These are phyloP conservation scores for Perilla frutescens DNA, from an alignment of 257 asterid species.

Conservation along the genomic window DNA sequence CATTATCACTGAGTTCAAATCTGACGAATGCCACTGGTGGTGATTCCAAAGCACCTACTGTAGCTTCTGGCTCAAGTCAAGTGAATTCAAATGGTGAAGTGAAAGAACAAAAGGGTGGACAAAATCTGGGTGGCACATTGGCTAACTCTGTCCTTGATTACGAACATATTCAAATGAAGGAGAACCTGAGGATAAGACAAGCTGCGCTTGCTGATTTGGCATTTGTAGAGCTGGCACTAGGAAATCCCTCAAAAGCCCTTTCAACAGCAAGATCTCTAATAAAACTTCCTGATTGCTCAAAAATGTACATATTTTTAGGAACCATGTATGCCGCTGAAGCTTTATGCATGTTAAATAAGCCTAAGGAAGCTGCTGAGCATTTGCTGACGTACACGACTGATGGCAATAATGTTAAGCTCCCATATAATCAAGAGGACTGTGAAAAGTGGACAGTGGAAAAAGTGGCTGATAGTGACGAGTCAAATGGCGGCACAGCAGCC, in stretches of 20 bases:
- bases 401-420: conserved; percentile 54
- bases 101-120: conserved; percentile 69
- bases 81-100: conserved; percentile 65
- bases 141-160: conserved; percentile 52
- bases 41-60: conserved; percentile 44
- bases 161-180: conserved; percentile 53
- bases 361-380: conserved; percentile 76
- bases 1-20: conserved; percentile 41
- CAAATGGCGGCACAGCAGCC: conserved; percentile 47
- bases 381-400: conserved; percentile 53
- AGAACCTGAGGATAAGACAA: conserved; percentile 71
- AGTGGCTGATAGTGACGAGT: conserved; percentile 57
- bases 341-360: conserved; percentile 69
- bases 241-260: conserved; percentile 73
- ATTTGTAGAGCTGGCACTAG: conserved; percentile 68
- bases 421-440: conserved; percentile 69
- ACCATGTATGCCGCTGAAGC: conserved; percentile 82
- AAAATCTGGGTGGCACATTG: conserved; percentile 45
- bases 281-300: conserved; percentile 59
- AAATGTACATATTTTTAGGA: conserved; percentile 63
- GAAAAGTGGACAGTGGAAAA: conserved; percentile 69
- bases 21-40: conserved; percentile 42
- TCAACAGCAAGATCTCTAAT: conserved; percentile 61
- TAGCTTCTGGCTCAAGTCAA: conserved; percentile 45
- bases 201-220: conserved; percentile 79